Conservation (phyloP, 2,329 filamentous ascomycete genomes). For the Rhytidhysteron rufulum region DNA sequence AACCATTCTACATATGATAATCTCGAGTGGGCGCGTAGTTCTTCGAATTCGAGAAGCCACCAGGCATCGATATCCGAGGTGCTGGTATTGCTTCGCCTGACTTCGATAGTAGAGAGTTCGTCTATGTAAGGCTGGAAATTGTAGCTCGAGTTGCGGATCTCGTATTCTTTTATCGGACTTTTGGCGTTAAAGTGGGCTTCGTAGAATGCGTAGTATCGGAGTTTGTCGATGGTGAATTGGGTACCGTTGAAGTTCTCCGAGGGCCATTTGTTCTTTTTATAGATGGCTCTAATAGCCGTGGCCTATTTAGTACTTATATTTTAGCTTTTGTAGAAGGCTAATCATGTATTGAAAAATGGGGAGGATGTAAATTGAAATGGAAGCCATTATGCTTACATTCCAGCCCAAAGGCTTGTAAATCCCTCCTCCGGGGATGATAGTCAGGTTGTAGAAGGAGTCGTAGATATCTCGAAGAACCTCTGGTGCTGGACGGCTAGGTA, state of each 20-base stretch:
- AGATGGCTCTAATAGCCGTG: constrained; percentile 3
- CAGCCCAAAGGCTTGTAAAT: constrained; percentile 1
- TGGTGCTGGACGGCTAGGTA: constrained; percentile 9
- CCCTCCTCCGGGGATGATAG: constrained; percentile 10
- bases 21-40: constrained; percentile 2
- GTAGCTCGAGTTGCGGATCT: not conserved
- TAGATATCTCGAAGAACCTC: constrained; percentile 14
- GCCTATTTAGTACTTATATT: not conserved
- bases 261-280: constrained; percentile 12
- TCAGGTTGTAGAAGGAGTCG: constrained; percentile 8
- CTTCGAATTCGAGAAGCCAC: constrained; percentile 2
- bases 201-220: constrained; percentile 6
- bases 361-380: not conserved
- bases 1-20: not conserved
- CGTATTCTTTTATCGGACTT: not conserved
- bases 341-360: not conserved
- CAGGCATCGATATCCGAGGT: constrained; percentile 1
- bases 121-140: not conserved
- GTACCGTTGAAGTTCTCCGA: constrained; percentile 14
- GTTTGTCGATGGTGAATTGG: constrained; percentile 9
- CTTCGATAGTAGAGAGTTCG: not conserved
- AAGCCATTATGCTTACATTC: not conserved
- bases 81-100: too few species aligned
- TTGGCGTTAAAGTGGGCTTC: constrained; percentile 1
- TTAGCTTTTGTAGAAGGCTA: not conserved